Conservation (phyloP, 306 rosid species). For the Quercus wislizeni region DNA sequence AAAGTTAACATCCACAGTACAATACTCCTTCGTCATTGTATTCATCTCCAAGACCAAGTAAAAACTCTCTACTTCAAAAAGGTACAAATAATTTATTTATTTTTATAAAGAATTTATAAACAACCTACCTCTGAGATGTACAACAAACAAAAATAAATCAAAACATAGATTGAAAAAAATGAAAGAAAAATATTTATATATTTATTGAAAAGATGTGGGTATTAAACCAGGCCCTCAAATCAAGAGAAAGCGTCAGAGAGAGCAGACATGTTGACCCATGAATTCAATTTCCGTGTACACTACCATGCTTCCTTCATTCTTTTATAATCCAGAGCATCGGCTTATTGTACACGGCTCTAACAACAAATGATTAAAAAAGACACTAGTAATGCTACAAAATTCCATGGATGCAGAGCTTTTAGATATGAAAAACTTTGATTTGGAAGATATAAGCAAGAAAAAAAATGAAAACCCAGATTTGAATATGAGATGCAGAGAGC, state of each 20-base stretch:
- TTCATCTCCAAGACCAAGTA: too few species aligned
- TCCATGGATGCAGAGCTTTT: background rate
- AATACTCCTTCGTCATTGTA: too few species aligned
- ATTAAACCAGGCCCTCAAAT: slow-evolving; percentile 94
- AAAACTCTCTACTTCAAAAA: too few species aligned
- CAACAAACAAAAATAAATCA: background rate
- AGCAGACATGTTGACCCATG: slow-evolving; percentile 84
- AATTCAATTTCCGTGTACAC: slow-evolving; percentile 66
- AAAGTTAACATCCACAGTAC: too few species aligned
- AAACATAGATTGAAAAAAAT: background rate
- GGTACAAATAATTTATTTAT: too few species aligned
- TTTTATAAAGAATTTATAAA: too few species aligned
- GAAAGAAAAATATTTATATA: background rate
- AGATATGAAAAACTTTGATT: background rate
- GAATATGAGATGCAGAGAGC: too few species aligned
- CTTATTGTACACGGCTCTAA: slow-evolving; percentile 78
- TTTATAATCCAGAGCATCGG: slow-evolving; percentile 87
- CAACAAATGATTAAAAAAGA: background rate
- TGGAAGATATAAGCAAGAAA: background rate
- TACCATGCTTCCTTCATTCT: slow-evolving; percentile 86
- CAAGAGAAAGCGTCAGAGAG: slow-evolving; percentile 58
- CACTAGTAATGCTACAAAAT: background rate
- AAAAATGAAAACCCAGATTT: background rate
- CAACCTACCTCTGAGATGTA: too few species aligned
- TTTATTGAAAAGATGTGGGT: slow-evolving; percentile 44